Conservation (phyloP, 257 asterid species). For the Ballota nigra region DNA sequence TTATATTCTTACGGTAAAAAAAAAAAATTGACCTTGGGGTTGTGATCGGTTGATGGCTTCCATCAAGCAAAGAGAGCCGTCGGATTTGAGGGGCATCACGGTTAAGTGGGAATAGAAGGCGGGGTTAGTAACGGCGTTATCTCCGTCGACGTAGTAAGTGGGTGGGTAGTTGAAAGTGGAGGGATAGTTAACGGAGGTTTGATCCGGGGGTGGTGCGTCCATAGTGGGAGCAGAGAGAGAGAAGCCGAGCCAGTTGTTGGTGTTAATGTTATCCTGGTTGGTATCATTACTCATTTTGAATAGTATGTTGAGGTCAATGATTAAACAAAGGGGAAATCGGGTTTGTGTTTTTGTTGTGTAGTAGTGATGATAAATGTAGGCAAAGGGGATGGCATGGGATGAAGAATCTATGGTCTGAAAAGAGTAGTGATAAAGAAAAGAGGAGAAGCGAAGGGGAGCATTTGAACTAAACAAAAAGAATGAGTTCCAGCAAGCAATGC, state of each 20-base stretch:
- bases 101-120: constrained; percentile 52
- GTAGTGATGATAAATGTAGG: too few relatives aligned
- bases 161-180: constrained; percentile 49
- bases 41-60: constrained; percentile 78
- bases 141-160: constrained; percentile 55
- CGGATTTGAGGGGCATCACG: constrained; percentile 89
- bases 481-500: constrained; percentile 86
- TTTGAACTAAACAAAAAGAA: constrained; percentile 93
- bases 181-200: constrained; percentile 35
- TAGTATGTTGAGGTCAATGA: background rate
- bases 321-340: constrained; percentile 32
- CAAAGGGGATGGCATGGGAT: constrained; percentile 32
- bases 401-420: constrained; percentile 31
- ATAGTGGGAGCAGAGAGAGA: constrained; percentile 68
- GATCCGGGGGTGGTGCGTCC: constrained; percentile 49
- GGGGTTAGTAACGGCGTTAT: constrained; percentile 22
- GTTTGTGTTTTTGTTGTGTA: constrained; percentile 52
- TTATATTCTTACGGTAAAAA: background rate
- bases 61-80: constrained; percentile 85
- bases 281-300: constrained; percentile 53
- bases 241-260: constrained; percentile 77
- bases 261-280: constrained; percentile 20
- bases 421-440: constrained; percentile 50
- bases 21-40: constrained; percentile 54
- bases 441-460: constrained; percentile 43